These are phyloP conservation scores for Epichloe bromicola DNA, from an alignment of 2,329 filamentous ascomycete species.

Conservation along the genomic window DNA sequence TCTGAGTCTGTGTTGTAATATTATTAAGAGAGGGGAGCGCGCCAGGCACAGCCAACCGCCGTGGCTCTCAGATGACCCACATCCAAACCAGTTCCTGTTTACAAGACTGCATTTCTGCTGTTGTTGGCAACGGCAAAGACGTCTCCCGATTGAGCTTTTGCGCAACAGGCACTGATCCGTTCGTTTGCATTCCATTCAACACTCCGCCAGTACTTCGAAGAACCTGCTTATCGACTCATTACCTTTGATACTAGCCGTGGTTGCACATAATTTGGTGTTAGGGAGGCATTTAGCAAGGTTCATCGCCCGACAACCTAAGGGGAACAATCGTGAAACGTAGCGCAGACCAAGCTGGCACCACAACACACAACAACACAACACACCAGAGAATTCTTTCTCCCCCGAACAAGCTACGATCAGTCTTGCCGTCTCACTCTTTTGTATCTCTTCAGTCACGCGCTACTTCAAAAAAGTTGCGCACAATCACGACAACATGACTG, in stretches of 20 bases:
- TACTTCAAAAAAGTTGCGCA: not conserved
- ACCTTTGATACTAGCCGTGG: not conserved
- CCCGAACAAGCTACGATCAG: not conserved
- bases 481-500: conserved; percentile 11
- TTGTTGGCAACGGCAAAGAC: not conserved
- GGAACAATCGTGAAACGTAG: conserved; percentile 8
- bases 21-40: not conserved
- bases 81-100: conserved; percentile 3
- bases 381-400: not conserved
- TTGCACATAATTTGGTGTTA: conserved; percentile 1
- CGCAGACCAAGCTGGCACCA: not conserved
- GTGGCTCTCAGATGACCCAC: conserved; percentile 1
- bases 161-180: not conserved
- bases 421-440: not conserved
- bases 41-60: not conserved
- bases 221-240: not conserved
- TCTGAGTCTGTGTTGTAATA: not conserved
- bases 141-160: not conserved
- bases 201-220: not conserved
- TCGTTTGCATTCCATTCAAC: not conserved
- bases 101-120: conserved; percentile 1
- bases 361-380: not conserved
- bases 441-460: not conserved
- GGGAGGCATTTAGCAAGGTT: not conserved
- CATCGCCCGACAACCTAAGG: not conserved